phyloP scores from a whole-genome alignment of 225 moss, liverwort and hornwort genomes.

The Neckera pumila region DNA sequence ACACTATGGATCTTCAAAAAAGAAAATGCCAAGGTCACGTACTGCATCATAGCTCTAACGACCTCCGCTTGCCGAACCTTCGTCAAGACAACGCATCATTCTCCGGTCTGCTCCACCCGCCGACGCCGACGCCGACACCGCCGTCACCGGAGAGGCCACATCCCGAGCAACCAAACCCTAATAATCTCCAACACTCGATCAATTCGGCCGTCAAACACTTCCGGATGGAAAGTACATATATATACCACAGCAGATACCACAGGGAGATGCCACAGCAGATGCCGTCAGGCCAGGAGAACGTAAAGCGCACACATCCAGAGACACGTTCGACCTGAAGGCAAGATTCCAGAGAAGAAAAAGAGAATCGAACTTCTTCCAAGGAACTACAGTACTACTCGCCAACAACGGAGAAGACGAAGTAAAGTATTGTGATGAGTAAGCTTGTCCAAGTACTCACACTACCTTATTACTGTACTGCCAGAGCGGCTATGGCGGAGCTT shows the following conservation, averaged over 20 bases:
- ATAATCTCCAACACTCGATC: background rate
- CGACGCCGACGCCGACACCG: slow-evolving; percentile 1
- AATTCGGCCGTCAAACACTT: background rate
- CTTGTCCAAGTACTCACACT: background rate
- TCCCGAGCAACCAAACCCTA: slow-evolving; percentile 7
- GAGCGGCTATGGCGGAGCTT: background rate
- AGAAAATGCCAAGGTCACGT: background rate
- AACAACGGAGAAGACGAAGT: background rate
- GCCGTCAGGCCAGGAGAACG: background rate
- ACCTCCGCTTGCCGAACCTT: background rate
- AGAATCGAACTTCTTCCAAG: background rate
- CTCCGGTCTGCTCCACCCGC: background rate
- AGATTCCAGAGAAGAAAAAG: background rate
- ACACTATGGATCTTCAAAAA: background rate
- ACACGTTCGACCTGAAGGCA: background rate
- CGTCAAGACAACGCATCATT: background rate
- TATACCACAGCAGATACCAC: background rate
- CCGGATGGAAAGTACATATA: background rate
- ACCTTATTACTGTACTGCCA: no score
- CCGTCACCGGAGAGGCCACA: background rate
- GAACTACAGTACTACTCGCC: background rate
- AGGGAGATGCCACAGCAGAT: background rate
- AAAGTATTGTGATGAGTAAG: background rate
- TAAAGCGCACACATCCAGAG: background rate
- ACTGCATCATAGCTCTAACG: slow-evolving; percentile 10